Evolutionary conservation across 2,329 filamentous ascomycete species (phyloP).

Genomic region (Geosmithia flava): DNA sequence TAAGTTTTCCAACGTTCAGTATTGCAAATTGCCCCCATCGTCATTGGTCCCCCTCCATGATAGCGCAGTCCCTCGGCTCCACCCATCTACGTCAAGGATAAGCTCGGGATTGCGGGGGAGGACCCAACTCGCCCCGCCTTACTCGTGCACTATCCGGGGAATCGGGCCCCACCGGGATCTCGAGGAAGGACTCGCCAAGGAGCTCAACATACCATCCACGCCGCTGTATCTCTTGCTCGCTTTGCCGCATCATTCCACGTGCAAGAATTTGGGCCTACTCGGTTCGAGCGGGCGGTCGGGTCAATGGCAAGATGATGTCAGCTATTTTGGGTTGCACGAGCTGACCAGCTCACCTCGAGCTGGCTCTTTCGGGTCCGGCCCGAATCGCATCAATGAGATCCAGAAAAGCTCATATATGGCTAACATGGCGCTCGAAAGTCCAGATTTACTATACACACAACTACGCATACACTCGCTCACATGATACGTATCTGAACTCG

Average conservation of each 20-base stretch:
- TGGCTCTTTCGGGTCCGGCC: too few relatives aligned
- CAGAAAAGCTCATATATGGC: too few relatives aligned
- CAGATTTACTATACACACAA: background rate
- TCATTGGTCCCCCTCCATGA: background rate
- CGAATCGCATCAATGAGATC: too few relatives aligned
- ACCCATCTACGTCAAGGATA: background rate
- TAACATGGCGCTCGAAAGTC: background rate
- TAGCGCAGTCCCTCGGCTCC: background rate
- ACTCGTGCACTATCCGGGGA: background rate
- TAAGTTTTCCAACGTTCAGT: background rate
- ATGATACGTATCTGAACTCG: background rate
- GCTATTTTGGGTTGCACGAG: too few relatives aligned
- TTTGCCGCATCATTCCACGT: background rate
- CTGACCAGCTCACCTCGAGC: too few relatives aligned
- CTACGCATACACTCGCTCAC: background rate
- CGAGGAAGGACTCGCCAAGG: background rate
- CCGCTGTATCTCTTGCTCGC: background rate
- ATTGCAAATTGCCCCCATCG: background rate
- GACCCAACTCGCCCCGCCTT: background rate
- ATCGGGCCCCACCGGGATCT: background rate
- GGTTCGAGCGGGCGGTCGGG: too few relatives aligned
- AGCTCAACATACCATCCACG: background rate
- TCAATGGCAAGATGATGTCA: too few relatives aligned
- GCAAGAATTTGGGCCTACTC: too few relatives aligned
- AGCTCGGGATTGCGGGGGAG: background rate